These are phyloP conservation scores for Hansenula sp. DNA, from an alignment of 1,139 yeast genomes.

Conservation along the genomic window DNA sequence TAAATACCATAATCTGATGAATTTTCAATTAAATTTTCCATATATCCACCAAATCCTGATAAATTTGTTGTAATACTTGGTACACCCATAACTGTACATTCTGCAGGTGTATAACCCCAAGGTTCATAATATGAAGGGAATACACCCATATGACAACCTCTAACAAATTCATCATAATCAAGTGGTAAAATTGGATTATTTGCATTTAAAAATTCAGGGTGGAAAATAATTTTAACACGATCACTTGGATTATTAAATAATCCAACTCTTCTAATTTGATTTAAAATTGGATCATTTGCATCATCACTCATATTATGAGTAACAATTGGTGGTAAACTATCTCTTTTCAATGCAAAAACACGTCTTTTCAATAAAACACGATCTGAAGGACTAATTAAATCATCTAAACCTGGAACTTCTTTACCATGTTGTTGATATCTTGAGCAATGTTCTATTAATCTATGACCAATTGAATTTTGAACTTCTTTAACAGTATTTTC, in stretches of 20 bases:
- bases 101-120: conserved; percentile 99
- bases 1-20: conserved; percentile 95
- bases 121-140: conserved; percentile 99
- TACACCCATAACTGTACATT: conserved; percentile 98
- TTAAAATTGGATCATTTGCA: conserved; percentile 83
- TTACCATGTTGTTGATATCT: conserved; percentile 63
- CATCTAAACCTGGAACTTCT: conserved; percentile 64
- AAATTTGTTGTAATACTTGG: conserved; percentile 97
- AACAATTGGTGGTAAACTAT: conserved; percentile 89
- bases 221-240: conserved; percentile 93
- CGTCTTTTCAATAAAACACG: conserved; percentile 87
- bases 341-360: conserved; percentile 88
- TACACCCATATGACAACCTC: conserved; percentile 97
- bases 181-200: conserved; percentile 90
- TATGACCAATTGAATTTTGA: conserved; percentile 80
- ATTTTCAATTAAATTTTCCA: conserved; percentile 96
- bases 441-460: conserved; percentile 89
- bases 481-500: conserved; percentile 89
- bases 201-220: conserved; percentile 93
- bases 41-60: conserved; percentile 97
- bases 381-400: conserved; percentile 82
- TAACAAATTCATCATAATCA: conserved; percentile 95
- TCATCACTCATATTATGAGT: conserved; percentile 98
- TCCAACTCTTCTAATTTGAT: conserved; percentile 88
- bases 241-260: conserved; percentile 87